phyloP scores from a whole-genome alignment of 495 filamentous ascomycete species.

The Elaphomyces granulatus region DNA sequence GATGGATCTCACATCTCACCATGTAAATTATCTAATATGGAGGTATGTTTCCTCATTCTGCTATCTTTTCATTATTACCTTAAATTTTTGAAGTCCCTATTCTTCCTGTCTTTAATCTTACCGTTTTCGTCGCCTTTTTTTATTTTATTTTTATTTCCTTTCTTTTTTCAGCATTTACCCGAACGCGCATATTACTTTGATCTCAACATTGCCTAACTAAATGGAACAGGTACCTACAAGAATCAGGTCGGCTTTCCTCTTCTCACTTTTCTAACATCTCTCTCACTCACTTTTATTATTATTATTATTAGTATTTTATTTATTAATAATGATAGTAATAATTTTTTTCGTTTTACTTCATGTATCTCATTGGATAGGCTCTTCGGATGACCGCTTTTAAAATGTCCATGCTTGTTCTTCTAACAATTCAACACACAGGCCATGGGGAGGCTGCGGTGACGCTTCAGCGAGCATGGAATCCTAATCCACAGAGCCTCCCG shows the following conservation, averaged over 20 bases:
- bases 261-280: constrained; percentile 6
- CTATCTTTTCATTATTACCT: no score
- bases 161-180: no score
- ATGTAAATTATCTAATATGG: constrained; percentile 98
- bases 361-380: no score
- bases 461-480: constrained; percentile 70
- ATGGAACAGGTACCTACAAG: constrained; percentile 60
- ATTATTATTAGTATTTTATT: no score
- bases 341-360: no score
- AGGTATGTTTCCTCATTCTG: constrained; percentile 66
- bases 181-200: constrained; percentile 4
- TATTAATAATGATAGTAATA: no score
- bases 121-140: no score
- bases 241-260: constrained; percentile 56
- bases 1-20: constrained; percentile 67
- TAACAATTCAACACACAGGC: constrained; percentile 23
- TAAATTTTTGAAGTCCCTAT: no score
- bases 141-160: no score
- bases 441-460: constrained; percentile 59
- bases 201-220: constrained; percentile 2
- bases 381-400: no score
- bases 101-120: no score
- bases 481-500: constrained; percentile 56
- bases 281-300: constrained; percentile 4
- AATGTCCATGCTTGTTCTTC: no score